These are phyloP conservation scores for Fusarium luffae DNA, from an alignment of 2,329 filamentous ascomycete genomes.

Conservation along the genomic window DNA sequence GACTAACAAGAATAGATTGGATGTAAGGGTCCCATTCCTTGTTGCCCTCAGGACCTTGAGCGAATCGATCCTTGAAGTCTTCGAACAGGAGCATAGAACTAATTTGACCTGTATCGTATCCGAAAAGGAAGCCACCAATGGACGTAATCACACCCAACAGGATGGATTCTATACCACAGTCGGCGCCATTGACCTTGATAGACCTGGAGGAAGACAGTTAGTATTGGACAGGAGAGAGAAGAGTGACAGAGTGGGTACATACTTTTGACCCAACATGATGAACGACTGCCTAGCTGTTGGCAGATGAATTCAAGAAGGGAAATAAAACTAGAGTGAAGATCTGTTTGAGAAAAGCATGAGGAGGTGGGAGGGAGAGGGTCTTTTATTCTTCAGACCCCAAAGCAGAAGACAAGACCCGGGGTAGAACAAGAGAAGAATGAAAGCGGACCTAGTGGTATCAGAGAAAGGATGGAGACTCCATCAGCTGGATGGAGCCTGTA, in stretches of 20 bases:
- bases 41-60: slow-evolving; percentile 55
- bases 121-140: slow-evolving; percentile 71
- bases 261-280: slow-evolving; percentile 45
- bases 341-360: slow-evolving; percentile 10
- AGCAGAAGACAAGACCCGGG: slow-evolving; percentile 5
- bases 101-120: slow-evolving; percentile 72
- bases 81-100: slow-evolving; percentile 61
- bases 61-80: slow-evolving; percentile 69
- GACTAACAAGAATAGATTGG: slow-evolving; percentile 64
- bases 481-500: neutral
- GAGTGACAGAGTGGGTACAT: neutral
- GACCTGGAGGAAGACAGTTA: slow-evolving; percentile 46
- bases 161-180: slow-evolving; percentile 55
- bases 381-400: slow-evolving; percentile 30
- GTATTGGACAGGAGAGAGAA: neutral
- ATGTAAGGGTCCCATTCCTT: slow-evolving; percentile 56
- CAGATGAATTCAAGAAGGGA: slow-evolving; percentile 11
- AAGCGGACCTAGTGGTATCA: slow-evolving; percentile 21
- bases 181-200: slow-evolving; percentile 56
- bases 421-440: slow-evolving; percentile 6
- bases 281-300: slow-evolving; percentile 23
- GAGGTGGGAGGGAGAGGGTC: slow-evolving; percentile 30
- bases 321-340: slow-evolving; percentile 15
- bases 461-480: slow-evolving; percentile 8
- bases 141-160: slow-evolving; percentile 63